phyloP scores from a whole-genome alignment of 805 yeast species.

The Blastobotrys peoriensis region DNA sequence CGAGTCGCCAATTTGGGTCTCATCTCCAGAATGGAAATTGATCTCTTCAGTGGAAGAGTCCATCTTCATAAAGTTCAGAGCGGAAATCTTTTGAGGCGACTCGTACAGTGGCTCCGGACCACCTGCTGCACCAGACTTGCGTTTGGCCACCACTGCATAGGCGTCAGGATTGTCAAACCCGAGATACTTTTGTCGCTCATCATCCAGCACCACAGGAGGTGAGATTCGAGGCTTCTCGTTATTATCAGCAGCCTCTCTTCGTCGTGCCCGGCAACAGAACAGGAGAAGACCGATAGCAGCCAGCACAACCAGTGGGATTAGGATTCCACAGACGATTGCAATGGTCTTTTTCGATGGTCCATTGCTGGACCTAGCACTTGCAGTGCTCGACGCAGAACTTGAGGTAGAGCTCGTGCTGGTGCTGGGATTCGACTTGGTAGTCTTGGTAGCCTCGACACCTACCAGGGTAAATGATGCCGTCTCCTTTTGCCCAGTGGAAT shows the following conservation, averaged over 20 bases:
- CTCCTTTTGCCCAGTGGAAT: constrained; percentile 24
- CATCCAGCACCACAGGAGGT: constrained; percentile 32
- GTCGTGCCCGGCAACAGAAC: constrained; percentile 49
- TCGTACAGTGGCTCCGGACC: constrained; percentile 25
- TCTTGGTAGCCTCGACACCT: constrained; percentile 41
- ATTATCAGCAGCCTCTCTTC: constrained; percentile 20
- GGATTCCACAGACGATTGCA: constrained; percentile 92
- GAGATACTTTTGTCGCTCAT: constrained; percentile 1
- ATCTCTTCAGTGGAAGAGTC: constrained; percentile 26
- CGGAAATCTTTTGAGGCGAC: constrained; percentile 31
- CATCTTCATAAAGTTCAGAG: constrained; percentile 32
- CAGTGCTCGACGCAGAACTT: constrained; percentile 21
- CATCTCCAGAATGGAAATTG: constrained; percentile 8
- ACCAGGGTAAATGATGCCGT: constrained; percentile 43
- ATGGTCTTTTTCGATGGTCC: constrained; percentile 42
- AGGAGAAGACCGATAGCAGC: constrained; percentile 48
- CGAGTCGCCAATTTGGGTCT: constrained; percentile 10
- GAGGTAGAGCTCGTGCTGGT: constrained; percentile 12
- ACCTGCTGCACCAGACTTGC: constrained; percentile 18
- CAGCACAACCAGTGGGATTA: constrained; percentile 57
- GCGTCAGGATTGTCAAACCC: not conserved
- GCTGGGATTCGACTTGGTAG: not conserved
- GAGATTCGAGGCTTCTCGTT: constrained; percentile 30
- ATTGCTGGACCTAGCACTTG: constrained; percentile 24
- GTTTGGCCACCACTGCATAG: constrained; percentile 1